These are phyloP conservation scores for Diatrype stigma DNA, from an alignment of 2,329 filamentous ascomycete genomes.

Conservation along the genomic window DNA sequence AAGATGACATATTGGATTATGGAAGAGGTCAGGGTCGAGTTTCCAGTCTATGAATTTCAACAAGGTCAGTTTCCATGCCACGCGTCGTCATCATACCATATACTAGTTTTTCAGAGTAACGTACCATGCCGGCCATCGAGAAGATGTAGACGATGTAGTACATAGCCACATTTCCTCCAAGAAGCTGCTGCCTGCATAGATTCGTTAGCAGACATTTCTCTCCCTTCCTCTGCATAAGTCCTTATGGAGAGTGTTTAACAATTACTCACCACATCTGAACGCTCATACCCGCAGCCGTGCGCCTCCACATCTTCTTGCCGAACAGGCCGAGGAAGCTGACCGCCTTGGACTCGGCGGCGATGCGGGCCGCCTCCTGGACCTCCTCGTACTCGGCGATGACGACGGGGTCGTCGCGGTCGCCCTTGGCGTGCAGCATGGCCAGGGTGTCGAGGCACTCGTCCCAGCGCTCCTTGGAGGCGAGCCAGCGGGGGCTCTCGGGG, in stretches of 20 bases:
- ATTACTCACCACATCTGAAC: constrained; percentile 42
- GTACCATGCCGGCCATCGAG: constrained; percentile 50
- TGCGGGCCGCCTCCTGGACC: constrained; percentile 30
- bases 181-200: constrained; percentile 43
- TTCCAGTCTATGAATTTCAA: constrained; percentile 14
- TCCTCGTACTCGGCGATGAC: constrained; percentile 38
- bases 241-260: neutral
- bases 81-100: neutral
- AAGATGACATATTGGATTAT: constrained; percentile 55
- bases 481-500: constrained; percentile 53
- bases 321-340: constrained; percentile 41
- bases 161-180: constrained; percentile 54
- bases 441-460: constrained; percentile 27
- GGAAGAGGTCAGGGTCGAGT: constrained; percentile 40
- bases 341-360: constrained; percentile 33
- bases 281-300: constrained; percentile 47
- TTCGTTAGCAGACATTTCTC: neutral
- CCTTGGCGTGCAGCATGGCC: constrained; percentile 8
- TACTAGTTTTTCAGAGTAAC: neutral
- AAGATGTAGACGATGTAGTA: constrained; percentile 63
- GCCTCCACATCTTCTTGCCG: constrained; percentile 43
- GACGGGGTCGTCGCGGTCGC: constrained; percentile 35
- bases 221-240: neutral
- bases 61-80: neutral
- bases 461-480: constrained; percentile 45